Evolutionary conservation across 2,329 filamentous ascomycete species (phyloP).

Genomic region (Aspergillus ustus): DNA sequence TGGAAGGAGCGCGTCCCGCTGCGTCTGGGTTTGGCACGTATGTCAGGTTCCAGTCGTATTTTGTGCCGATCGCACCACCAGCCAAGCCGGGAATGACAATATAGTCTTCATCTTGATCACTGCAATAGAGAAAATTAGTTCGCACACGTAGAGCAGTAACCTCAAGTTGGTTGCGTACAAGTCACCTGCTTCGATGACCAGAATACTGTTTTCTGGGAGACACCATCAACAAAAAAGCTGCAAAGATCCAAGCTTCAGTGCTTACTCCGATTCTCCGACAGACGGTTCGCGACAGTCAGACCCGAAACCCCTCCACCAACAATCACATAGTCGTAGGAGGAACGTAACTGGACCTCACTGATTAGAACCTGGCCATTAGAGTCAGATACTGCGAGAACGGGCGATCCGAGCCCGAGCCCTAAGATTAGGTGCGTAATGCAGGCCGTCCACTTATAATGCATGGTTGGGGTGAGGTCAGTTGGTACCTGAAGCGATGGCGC

Average conservation of each 20-base stretch:
- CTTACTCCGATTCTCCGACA: conserved; percentile 13
- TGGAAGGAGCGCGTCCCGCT: not conserved
- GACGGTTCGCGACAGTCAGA: conserved; percentile 10
- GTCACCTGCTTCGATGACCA: conserved; percentile 14
- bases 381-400: too few relatives aligned
- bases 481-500: too few relatives aligned
- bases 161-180: not conserved
- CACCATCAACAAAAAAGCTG: too few relatives aligned
- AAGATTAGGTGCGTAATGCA: not conserved
- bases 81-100: conserved; percentile 6
- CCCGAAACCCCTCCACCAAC: conserved; percentile 10
- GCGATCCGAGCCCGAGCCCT: not conserved
- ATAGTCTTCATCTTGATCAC: conserved; percentile 11
- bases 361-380: not conserved
- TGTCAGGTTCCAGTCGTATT: conserved; percentile 19
- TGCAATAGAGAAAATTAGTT: not conserved
- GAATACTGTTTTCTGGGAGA: not conserved
- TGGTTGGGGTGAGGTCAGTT: not conserved
- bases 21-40: conserved; percentile 4
- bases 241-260: not conserved
- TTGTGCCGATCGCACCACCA: conserved; percentile 1
- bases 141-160: too few relatives aligned
- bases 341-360: not conserved
- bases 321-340: conserved; percentile 14
- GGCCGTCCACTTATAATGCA: not conserved